Evolutionary conservation across 176 grass and related monocot genomes (phyloP), one percentile per base, ranked within the genome.

Genomic region (Eleusine coracana): DNA sequence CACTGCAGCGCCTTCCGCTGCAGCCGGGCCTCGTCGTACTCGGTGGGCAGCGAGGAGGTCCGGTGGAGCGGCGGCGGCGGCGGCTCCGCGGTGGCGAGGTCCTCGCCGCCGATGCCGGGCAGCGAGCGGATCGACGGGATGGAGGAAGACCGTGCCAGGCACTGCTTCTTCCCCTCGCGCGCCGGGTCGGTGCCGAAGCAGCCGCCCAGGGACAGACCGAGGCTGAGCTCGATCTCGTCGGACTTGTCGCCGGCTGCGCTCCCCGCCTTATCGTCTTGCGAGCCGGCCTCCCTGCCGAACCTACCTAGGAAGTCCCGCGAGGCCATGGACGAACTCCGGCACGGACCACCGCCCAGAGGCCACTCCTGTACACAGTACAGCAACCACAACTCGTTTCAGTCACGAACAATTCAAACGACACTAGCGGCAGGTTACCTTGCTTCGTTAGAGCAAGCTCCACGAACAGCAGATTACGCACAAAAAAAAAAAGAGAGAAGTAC

Each of bases 181-280:
- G 85, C 71, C 28, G 80, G 86, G 87, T 96, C 91, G 58, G 69
- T 42, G 41, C 93, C 87, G 74, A 94, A 99, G 87, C 87, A 81
- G 28, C 97, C 96, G 21, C 92, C 90, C 17, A 95, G 87, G 16
- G 97, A 96, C 31, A 99, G 91, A 1, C 91, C 93, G 7, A 99
- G 78, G 80, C 87, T 90, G 17, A 99, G 91, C 84, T 99, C 97
- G 65, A 99, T 46, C 39, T 90, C 89, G 71, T 92, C 83, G 0
- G 89, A 64, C 59, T 89, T 83, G 15, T 6, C 66, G 74, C 49
- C 74, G 7, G 23, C 50, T 2, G 23, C 68, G 25, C 74, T 49
- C 29, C 68, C 88, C 6, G 49, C 80, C 28, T 54, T 76, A 18
- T 25, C 48, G 3, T 10, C 68, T 6, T 21, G 16, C 9, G 41